These are phyloP conservation scores for Lyophyllum semitale DNA, from an alignment of 768 basidiomycete genomes.

Conservation along the genomic window DNA sequence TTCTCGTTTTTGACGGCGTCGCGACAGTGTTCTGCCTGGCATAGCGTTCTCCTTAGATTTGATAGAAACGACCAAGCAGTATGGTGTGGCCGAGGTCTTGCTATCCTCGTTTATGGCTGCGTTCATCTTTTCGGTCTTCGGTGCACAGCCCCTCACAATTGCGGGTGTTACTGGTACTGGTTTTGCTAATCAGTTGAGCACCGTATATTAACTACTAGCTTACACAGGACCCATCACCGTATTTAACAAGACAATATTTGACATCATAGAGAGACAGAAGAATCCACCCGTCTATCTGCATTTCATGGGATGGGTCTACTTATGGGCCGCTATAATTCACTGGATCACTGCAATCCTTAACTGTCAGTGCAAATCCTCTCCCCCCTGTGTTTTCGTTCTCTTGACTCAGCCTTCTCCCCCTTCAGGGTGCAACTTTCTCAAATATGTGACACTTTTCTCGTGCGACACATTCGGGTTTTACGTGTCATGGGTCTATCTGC, in stretches of 20 bases:
- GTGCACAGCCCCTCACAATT: constrained; percentile 89
- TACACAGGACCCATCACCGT: constrained; percentile 85
- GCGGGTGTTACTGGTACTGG: constrained; percentile 81
- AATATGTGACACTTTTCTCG: constrained; percentile 86
- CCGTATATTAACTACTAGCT: background rate
- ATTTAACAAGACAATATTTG: constrained; percentile 87
- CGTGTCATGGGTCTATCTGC: constrained; percentile 86
- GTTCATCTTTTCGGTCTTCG: constrained; percentile 82
- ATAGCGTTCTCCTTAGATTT: constrained; percentile 92
- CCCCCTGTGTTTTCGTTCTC: background rate
- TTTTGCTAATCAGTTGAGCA: background rate
- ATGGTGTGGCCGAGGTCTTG: constrained; percentile 88
- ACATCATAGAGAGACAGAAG: constrained; percentile 59
- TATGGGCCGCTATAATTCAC: constrained; percentile 87
- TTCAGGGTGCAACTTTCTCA: constrained; percentile 79
- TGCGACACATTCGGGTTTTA: constrained; percentile 95
- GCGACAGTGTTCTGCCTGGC: constrained; percentile 74
- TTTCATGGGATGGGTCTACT: constrained; percentile 91
- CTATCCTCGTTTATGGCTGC: constrained; percentile 87
- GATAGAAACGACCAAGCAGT: constrained; percentile 87
- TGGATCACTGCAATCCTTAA: constrained; percentile 82
- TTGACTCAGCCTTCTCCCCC: background rate
- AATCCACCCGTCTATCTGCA: constrained; percentile 77
- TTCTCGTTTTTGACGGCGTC: background rate
- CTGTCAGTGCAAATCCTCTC: constrained; percentile 43